Percentiles rank a stretch among this genome's conserved stretches.
phyloP scores from a whole-genome alignment of 768 basidiomycete genomes.

The Mycena polygramma region DNA sequence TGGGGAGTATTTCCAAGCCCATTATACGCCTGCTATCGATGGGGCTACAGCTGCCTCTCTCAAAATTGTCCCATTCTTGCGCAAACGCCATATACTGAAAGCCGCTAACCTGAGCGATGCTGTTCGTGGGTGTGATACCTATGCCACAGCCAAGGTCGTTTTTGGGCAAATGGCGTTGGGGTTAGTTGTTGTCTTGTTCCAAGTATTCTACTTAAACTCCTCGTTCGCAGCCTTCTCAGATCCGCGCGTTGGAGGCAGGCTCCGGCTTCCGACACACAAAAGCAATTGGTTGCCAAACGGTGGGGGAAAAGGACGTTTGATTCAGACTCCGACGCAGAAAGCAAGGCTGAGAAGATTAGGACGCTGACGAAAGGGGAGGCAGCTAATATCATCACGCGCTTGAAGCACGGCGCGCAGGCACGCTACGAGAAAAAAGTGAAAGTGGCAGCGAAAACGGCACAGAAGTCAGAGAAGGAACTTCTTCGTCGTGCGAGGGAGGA shows the following conservation, averaged over 20 bases:
- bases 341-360: conserved; percentile 49
- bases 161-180: conserved; percentile 62
- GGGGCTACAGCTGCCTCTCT: conserved; percentile 56
- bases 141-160: conserved; percentile 67
- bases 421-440: conserved; percentile 69
- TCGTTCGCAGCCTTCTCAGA: conserved; percentile 64
- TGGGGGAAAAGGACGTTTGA: conserved; percentile 51
- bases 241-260: conserved; percentile 75
- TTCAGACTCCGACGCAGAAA: conserved; percentile 38
- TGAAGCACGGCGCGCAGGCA: conserved; percentile 80
- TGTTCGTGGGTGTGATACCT: conserved; percentile 79
- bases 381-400: conserved; percentile 80
- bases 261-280: conserved; percentile 74
- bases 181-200: conserved; percentile 50
- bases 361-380: conserved; percentile 83
- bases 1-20: conserved; percentile 58
- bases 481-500: conserved; percentile 63
- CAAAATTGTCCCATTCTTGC: conserved; percentile 67
- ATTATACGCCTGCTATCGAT: conserved; percentile 68
- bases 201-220: background rate
- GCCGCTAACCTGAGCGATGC: conserved; percentile 71
- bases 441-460: conserved; percentile 50
- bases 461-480: conserved; percentile 60
- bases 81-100: conserved; percentile 64
- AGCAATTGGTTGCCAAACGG: conserved; percentile 65